phyloP scores from a whole-genome alignment of 768 basidiomycete species.

The Gymnopilus junonius region DNA sequence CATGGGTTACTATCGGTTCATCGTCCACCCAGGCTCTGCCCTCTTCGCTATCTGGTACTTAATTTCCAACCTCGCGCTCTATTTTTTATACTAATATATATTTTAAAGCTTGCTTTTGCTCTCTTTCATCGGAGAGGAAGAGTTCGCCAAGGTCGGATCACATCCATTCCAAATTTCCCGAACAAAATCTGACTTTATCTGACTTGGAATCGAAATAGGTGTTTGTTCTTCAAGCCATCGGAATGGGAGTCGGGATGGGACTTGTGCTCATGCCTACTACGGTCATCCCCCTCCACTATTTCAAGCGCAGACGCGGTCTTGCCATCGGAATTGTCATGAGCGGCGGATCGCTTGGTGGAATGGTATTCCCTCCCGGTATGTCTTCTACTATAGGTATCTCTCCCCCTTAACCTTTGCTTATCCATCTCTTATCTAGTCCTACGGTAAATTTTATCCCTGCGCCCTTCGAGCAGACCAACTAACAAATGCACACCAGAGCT shows the following conservation, averaged over 20 bases:
- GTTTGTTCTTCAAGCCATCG: conserved; percentile 59
- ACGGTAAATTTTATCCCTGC: too few relatives aligned
- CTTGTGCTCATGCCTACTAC: conserved; percentile 55
- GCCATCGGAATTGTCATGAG: conserved; percentile 43
- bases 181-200: neutral
- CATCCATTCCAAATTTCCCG: too few relatives aligned
- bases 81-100: conserved; percentile 8
- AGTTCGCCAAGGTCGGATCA: conserved; percentile 44
- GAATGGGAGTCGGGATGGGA: conserved; percentile 55
- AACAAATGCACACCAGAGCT: too few relatives aligned
- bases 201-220: conserved; percentile 6
- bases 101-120: conserved; percentile 41
- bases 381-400: neutral
- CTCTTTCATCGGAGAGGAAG: conserved; percentile 44
- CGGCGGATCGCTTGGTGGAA: conserved; percentile 46
- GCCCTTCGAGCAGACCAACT: too few relatives aligned
- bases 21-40: conserved; percentile 27
- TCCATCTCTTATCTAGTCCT: neutral
- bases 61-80: neutral
- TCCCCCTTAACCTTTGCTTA: conserved; percentile 13
- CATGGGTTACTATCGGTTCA: conserved; percentile 45
- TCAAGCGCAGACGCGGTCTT: conserved; percentile 43
- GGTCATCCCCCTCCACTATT: conserved; percentile 49
- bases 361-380: conserved; percentile 37
- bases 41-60: conserved; percentile 29